phyloP scores from a whole-genome alignment of 768 basidiomycete species.

The Boletellus emodensis region DNA sequence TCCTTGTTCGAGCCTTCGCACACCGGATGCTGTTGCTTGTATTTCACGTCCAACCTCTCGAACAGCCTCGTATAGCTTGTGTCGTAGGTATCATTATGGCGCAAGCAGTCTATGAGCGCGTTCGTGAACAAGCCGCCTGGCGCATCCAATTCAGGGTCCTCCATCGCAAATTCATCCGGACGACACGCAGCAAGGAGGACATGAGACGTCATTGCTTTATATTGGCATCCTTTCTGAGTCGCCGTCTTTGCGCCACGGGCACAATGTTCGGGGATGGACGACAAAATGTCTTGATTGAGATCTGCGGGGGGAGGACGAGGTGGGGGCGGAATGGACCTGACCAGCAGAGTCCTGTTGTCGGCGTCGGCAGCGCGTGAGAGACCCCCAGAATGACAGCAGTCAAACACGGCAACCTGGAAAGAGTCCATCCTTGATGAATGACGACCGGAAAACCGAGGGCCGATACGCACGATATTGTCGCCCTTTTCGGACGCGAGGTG shows the following conservation, averaged over 20 bases:
- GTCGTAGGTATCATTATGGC: slow-evolving; percentile 4
- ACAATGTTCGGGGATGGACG: not conserved
- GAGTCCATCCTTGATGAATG: not conserved
- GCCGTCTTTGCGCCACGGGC: slow-evolving; percentile 8
- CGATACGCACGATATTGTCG: slow-evolving; percentile 14
- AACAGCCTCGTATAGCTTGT: slow-evolving; percentile 13
- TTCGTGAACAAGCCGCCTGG: slow-evolving; percentile 18
- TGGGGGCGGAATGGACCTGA: slow-evolving; percentile 10
- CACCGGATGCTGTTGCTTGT: slow-evolving; percentile 11
- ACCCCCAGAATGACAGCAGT: slow-evolving; percentile 22
- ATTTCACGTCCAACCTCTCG: slow-evolving; percentile 10
- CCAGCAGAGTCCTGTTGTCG: not conserved
- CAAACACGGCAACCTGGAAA: slow-evolving; percentile 15
- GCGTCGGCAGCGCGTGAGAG: slow-evolving; percentile 5
- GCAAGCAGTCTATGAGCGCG: slow-evolving; percentile 15
- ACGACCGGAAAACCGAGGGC: not conserved
- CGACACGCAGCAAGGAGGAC: slow-evolving; percentile 22
- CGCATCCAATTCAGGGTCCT: slow-evolving; percentile 4
- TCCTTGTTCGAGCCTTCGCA: slow-evolving; percentile 17
- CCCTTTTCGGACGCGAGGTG: slow-evolving; percentile 15
- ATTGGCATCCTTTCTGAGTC: slow-evolving; percentile 9
- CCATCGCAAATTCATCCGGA: slow-evolving; percentile 10
- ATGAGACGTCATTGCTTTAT: slow-evolving; percentile 19
- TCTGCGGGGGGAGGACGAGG: slow-evolving; percentile 12
- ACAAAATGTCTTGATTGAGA: slow-evolving; percentile 9